A percentile compares a stretch with the other conserved stretches of the same genome.
These are phyloP conservation scores for Parathielavia hyrcaniae DNA, from an alignment of 495 filamentous ascomycete genomes.

Conservation along the genomic window DNA sequence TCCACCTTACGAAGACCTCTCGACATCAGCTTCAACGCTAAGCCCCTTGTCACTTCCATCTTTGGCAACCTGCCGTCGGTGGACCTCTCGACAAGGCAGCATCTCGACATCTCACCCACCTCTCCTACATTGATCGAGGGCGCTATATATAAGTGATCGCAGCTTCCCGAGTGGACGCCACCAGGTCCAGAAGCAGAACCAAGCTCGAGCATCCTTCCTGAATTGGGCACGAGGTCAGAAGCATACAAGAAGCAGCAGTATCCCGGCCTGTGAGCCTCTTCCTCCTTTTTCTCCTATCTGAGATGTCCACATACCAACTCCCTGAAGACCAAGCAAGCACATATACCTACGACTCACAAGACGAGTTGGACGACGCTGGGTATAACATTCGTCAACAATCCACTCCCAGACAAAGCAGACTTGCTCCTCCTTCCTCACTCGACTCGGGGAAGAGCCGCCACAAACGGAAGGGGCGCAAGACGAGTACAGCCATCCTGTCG, in stretches of 20 bases:
- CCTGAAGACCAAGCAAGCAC: conserved; percentile 24
- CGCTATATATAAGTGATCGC: conserved; percentile 20
- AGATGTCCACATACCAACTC: conserved; percentile 32
- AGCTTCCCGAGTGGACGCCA: conserved; percentile 17
- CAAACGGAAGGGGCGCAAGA: conserved; percentile 18
- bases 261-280: conserved; percentile 24
- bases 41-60: conserved; percentile 23
- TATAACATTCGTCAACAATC: conserved; percentile 7
- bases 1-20: background rate
- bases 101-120: conserved; percentile 1
- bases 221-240: conserved; percentile 13
- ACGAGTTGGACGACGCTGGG: conserved; percentile 7
- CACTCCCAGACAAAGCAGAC: conserved; percentile 12
- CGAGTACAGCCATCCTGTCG: conserved; percentile 15
- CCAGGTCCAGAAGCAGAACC: conserved; percentile 9
- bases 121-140: background rate
- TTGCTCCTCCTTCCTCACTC: conserved; percentile 9
- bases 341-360: background rate
- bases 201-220: conserved; percentile 13
- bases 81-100: conserved; percentile 1
- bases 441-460: conserved; percentile 16
- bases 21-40: conserved; percentile 18
- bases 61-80: conserved; percentile 13
- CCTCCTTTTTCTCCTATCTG: conserved; percentile 6
- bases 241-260: conserved; percentile 12